These are phyloP conservation scores for Phytophthora nicotianae DNA, from an alignment of 352 stramenopile genomes.

Conservation along the genomic window DNA sequence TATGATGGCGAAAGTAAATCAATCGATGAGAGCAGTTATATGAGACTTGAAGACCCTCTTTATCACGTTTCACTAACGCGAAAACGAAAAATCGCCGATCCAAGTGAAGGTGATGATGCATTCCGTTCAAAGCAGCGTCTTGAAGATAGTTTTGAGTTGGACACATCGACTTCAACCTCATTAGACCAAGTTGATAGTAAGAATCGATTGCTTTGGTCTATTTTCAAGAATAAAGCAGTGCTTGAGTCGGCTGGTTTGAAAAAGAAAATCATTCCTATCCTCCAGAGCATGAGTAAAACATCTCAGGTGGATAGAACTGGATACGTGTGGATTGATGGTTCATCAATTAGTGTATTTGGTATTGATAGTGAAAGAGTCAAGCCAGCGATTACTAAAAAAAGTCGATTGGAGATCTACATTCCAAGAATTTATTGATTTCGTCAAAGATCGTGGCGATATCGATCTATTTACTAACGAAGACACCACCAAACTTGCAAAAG, in stretches of 20 bases:
- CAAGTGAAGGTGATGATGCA: not conserved
- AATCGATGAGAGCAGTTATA: not conserved
- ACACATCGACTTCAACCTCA: slow-evolving; percentile 18
- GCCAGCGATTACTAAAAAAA: slow-evolving; percentile 17
- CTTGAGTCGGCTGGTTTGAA: slow-evolving; percentile 6
- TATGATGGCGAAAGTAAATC: not conserved
- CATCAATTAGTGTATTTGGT: slow-evolving; percentile 14
- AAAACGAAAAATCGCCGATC: not conserved
- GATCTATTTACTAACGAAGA: not conserved
- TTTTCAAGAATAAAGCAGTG: slow-evolving; percentile 16
- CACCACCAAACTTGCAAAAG: slow-evolving; percentile 5
- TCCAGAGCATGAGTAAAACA: not conserved
- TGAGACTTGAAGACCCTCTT: not conserved
- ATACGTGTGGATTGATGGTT: not conserved
- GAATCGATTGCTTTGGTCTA: slow-evolving; percentile 13
- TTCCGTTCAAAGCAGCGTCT: not conserved
- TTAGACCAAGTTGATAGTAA: slow-evolving; percentile 17
- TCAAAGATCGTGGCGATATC: slow-evolving; percentile 17
- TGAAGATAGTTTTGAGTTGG: slow-evolving; percentile 19
- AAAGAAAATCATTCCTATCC: not conserved
- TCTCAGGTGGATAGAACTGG: not conserved
- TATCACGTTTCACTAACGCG: not conserved
- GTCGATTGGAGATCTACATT: slow-evolving; percentile 23
- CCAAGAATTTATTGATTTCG: slow-evolving; percentile 21
- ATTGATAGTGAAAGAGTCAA: slow-evolving; percentile 8